Percentiles rank a stretch among this genome's conserved stretches.
These are phyloP conservation scores for Naegleria fowleri DNA, from an alignment of 208 protist species.

Conservation along the genomic window DNA sequence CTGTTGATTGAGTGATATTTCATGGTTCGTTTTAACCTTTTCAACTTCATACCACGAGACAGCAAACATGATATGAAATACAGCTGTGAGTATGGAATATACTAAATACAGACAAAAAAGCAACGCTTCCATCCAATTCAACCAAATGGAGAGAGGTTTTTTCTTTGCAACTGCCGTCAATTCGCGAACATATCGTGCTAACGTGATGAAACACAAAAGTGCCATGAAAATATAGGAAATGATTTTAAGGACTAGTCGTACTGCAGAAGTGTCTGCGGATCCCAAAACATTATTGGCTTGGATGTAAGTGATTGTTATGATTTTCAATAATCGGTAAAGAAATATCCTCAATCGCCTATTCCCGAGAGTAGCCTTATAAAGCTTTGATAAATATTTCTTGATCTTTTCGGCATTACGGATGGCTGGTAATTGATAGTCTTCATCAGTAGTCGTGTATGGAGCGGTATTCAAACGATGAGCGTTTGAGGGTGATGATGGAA, in stretches of 20 bases:
- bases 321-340: neutral
- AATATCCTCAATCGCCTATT: neutral
- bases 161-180: neutral
- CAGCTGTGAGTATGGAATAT: neutral
- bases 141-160: neutral
- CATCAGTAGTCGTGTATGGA: no score
- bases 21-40: neutral
- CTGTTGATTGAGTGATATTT: neutral
- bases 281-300: neutral
- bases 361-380: neutral
- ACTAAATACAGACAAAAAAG: neutral
- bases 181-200: neutral
- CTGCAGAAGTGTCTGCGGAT: neutral
- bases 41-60: neutral
- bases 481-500: no score
- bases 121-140: neutral
- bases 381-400: neutral
- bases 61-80: neutral
- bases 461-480: no score
- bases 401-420: neutral
- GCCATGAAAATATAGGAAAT: neutral
- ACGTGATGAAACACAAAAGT: neutral
- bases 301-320: neutral
- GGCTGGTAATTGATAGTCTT: no score
- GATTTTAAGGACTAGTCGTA: neutral